These are phyloP conservation scores for Neofusicoccum sp. DNA, from an alignment of 2,329 filamentous ascomycete genomes.

Conservation along the genomic window DNA sequence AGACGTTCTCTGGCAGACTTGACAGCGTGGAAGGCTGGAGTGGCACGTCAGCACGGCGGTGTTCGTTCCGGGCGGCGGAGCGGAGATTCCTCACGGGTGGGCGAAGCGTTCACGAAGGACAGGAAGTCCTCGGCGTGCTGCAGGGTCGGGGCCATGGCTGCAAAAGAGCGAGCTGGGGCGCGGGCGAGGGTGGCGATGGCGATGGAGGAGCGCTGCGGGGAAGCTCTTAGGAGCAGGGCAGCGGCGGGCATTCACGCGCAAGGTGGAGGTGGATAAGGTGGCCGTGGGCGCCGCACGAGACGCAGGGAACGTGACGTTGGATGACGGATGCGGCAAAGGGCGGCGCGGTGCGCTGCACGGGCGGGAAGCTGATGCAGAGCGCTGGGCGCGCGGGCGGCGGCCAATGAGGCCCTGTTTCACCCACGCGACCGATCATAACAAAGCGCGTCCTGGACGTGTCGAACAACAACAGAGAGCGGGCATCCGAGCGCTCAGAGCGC, in stretches of 20 bases:
- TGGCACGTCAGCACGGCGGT: conserved; percentile 3
- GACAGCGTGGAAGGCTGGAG: conserved; percentile 89
- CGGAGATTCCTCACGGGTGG: conserved; percentile 63
- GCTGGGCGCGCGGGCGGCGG: neutral
- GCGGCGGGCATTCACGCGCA: neutral
- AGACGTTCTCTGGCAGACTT: conserved; percentile 73
- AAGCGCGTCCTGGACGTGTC: conserved; percentile 13
- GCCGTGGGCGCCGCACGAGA: neutral
- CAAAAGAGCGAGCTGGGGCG: conserved; percentile 20
- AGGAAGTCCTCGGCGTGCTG: conserved; percentile 74
- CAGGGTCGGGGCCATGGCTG: conserved; percentile 37
- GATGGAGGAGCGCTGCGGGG: conserved; percentile 18
- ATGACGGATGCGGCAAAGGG: conserved; percentile 13
- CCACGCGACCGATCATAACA: conserved; percentile 16
- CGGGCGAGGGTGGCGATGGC: conserved; percentile 12
- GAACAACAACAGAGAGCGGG: conserved; percentile 4
- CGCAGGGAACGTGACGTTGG: conserved; percentile 9
- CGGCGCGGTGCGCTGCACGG: conserved; percentile 8
- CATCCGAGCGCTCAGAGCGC: conserved; percentile 6
- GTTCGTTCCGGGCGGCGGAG: neutral
- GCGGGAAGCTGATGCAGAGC: conserved; percentile 3
- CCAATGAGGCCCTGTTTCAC: conserved; percentile 6
- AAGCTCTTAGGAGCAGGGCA: conserved; percentile 23
- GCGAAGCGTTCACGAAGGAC: conserved; percentile 90
- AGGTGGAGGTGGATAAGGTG: conserved; percentile 1